phyloP scores from a whole-genome alignment of 192 early-diverging fungal genomes.

The Coemansia sp. region DNA sequence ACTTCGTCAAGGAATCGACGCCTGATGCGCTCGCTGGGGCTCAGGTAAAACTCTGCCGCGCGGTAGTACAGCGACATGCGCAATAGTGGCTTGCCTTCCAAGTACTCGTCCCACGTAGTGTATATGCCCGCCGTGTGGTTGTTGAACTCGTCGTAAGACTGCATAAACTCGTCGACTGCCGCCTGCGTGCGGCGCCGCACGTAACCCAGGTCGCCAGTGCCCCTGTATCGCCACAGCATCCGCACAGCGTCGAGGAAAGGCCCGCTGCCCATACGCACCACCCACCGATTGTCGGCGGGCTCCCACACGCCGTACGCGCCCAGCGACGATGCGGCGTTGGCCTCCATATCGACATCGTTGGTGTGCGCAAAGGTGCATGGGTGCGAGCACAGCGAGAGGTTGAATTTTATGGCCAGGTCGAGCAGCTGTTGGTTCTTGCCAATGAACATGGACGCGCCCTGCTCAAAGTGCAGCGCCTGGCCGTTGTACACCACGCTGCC shows the following conservation, averaged over 20 bases:
- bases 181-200: constrained; percentile 17
- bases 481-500: constrained; percentile 18
- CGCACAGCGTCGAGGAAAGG: constrained; percentile 3
- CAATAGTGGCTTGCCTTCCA: constrained; percentile 16
- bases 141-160: constrained; percentile 23
- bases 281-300: constrained; percentile 11
- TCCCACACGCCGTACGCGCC: constrained; percentile 28
- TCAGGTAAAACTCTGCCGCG: constrained; percentile 24
- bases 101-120: constrained; percentile 29
- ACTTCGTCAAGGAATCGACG: constrained; percentile 21
- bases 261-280: constrained; percentile 13
- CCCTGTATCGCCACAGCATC: constrained; percentile 31
- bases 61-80: constrained; percentile 24
- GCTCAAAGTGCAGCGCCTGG: constrained; percentile 25
- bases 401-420: constrained; percentile 21
- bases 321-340: background rate
- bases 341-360: background rate
- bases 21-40: constrained; percentile 3
- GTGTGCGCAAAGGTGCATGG: constrained; percentile 25
- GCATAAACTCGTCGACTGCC: constrained; percentile 33
- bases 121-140: constrained; percentile 3
- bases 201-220: constrained; percentile 4
- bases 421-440: constrained; percentile 26
- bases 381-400: constrained; percentile 33
- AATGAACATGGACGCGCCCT: constrained; percentile 40